phyloP scores from a whole-genome alignment of 129 eudicot species.

The Sambucus nigra region DNA sequence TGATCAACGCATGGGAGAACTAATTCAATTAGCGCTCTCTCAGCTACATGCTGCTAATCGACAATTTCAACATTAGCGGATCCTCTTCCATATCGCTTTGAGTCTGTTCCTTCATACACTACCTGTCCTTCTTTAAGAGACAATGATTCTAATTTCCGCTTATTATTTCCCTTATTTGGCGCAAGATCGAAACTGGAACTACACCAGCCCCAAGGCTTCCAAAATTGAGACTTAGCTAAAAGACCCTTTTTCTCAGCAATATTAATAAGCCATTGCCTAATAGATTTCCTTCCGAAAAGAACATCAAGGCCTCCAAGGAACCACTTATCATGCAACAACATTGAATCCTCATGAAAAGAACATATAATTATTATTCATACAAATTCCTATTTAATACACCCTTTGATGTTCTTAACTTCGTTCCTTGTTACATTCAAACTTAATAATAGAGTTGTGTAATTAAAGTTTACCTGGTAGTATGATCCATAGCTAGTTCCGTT shows the following conservation, averaged over 20 bases:
- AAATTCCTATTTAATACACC: no score
- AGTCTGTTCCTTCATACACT: no score
- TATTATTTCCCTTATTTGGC: conserved; percentile 30
- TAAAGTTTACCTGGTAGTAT: no score
- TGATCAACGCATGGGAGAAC: conserved; percentile 80
- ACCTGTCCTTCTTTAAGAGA: no score
- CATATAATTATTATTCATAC: no score
- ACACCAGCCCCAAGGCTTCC: conserved; percentile 97
- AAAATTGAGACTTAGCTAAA: conserved; percentile 55
- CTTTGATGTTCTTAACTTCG: no score
- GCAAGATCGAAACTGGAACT: conserved; percentile 13
- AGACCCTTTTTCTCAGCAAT: no score
- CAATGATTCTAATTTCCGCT: conserved; percentile 68
- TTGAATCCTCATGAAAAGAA: no score
- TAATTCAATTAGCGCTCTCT: conserved; percentile 67
- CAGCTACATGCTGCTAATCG: conserved; percentile 56
- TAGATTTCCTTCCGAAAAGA: conserved; percentile 75
- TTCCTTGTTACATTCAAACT: no score
- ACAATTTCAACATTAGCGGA: conserved; percentile 28
- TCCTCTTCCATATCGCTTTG: conserved; percentile 33
- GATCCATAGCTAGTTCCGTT: no score
- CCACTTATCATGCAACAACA: no score
- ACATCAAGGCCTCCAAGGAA: conserved; percentile 79
- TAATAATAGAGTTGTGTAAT: no score
- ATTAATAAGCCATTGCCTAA: conserved; percentile 70